Percentiles rank a stretch among this genome's conserved stretches.
These are phyloP conservation scores for Phialophora expanda DNA, from an alignment of 2,329 filamentous ascomycete genomes.

Conservation along the genomic window DNA sequence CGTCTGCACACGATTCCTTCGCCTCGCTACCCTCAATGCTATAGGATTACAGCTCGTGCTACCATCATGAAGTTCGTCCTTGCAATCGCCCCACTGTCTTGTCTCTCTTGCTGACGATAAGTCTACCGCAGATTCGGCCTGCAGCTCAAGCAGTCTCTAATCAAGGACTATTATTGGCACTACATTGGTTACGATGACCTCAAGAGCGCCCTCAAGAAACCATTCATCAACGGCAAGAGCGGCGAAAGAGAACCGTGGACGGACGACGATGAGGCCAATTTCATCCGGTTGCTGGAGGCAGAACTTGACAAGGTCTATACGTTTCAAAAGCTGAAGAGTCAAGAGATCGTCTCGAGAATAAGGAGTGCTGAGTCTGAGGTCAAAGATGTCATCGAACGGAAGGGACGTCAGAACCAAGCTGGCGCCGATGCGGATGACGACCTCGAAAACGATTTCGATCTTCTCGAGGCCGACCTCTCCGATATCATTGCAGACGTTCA, in stretches of 20 bases:
- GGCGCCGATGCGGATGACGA: constrained; percentile 45
- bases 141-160: constrained; percentile 92
- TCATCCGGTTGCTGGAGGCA: constrained; percentile 82
- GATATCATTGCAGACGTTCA: constrained; percentile 99
- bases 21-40: background rate
- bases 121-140: constrained; percentile 75
- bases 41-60: constrained; percentile 4
- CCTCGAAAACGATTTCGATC: constrained; percentile 87
- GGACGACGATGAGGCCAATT: constrained; percentile 87
- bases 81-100: constrained; percentile 1
- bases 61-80: constrained; percentile 24
- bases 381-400: constrained; percentile 77
- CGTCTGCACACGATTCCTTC: background rate
- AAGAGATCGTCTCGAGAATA: constrained; percentile 92
- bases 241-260: constrained; percentile 73
- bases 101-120: constrained; percentile 2
- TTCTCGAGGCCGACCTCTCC: constrained; percentile 91
- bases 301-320: constrained; percentile 98
- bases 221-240: constrained; percentile 61
- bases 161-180: constrained; percentile 97
- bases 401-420: constrained; percentile 59
- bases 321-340: constrained; percentile 95
- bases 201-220: constrained; percentile 81
- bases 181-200: constrained; percentile 98
- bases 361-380: constrained; percentile 88